These are phyloP conservation scores for Brassica balearica DNA, from an alignment of 441 rosid genomes.

Conservation along the genomic window DNA sequence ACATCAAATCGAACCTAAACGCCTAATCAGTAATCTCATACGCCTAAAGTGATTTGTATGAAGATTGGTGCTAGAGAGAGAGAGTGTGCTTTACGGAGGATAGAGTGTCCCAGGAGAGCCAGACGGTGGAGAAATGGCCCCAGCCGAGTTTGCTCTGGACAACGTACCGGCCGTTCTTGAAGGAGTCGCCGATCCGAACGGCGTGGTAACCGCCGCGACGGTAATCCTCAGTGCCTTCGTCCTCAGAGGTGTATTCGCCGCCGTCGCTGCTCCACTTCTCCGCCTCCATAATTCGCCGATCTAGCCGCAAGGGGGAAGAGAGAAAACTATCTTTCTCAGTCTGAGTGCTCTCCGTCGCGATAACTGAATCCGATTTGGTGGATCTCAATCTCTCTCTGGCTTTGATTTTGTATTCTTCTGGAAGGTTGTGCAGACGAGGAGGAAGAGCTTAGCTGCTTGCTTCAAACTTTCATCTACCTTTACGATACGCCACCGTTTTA, in stretches of 20 bases:
- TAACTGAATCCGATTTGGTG: conserved; percentile 6
- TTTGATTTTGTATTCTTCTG: conserved; percentile 25
- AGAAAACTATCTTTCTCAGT: not conserved
- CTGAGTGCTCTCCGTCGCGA: conserved; percentile 10
- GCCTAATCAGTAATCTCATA: too few species aligned
- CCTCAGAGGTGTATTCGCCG: conserved; percentile 70
- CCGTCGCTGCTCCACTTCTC: conserved; percentile 48
- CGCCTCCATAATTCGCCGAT: conserved; percentile 35
- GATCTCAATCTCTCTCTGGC: conserved; percentile 14
- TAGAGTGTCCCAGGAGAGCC: conserved; percentile 78
- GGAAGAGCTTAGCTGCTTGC: not conserved
- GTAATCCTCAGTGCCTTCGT: conserved; percentile 78
- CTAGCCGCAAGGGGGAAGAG: not conserved
- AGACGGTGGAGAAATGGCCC: conserved; percentile 87
- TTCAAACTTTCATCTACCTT: conserved; percentile 32
- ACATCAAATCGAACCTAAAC: too few species aligned
- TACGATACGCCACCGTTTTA: conserved; percentile 35
- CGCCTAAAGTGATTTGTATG: not conserved
- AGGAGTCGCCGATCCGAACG: conserved; percentile 66
- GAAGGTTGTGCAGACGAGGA: conserved; percentile 34
- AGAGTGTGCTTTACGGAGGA: conserved; percentile 50
- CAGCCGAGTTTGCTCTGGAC: conserved; percentile 77
- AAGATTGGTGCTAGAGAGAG: not conserved
- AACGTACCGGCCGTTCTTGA: conserved; percentile 66
- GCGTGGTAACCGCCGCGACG: conserved; percentile 74